Evolutionary conservation across 2,329 filamentous ascomycete species (phyloP).

Genomic region (Exophiala viscosa): DNA sequence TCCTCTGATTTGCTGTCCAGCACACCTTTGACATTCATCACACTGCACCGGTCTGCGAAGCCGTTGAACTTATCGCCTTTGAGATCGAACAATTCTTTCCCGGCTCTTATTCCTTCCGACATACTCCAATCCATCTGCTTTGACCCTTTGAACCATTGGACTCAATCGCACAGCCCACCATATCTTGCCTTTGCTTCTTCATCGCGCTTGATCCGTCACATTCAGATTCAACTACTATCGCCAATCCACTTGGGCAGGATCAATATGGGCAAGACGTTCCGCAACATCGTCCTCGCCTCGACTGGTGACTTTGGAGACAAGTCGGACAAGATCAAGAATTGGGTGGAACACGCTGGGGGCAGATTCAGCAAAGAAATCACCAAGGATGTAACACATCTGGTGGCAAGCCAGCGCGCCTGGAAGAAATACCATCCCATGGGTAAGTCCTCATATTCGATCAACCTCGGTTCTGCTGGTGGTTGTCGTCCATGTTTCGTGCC

Average conservation of each 20-base stretch:
- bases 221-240: not conserved
- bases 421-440: constrained; percentile 45
- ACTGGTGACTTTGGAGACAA: constrained; percentile 56
- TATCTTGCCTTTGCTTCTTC: not conserved
- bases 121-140: too few species aligned
- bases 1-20: too few species aligned
- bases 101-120: too few species aligned
- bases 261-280: constrained; percentile 39
- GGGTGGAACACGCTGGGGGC: constrained; percentile 64
- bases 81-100: too few species aligned
- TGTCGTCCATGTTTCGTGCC: too few species aligned
- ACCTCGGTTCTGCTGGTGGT: too few species aligned
- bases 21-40: too few species aligned
- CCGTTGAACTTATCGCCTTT: too few species aligned
- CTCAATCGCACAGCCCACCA: too few species aligned
- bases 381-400: constrained; percentile 65
- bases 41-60: too few species aligned
- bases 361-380: constrained; percentile 51
- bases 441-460: constrained; percentile 29
- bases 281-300: constrained; percentile 52
- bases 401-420: constrained; percentile 63
- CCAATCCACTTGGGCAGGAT: not conserved
- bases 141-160: too few species aligned
- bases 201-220: not conserved
- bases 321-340: constrained; percentile 58